phyloP scores from a whole-genome alignment of 495 filamentous ascomycete species.

The Cenococcum geophilum region DNA sequence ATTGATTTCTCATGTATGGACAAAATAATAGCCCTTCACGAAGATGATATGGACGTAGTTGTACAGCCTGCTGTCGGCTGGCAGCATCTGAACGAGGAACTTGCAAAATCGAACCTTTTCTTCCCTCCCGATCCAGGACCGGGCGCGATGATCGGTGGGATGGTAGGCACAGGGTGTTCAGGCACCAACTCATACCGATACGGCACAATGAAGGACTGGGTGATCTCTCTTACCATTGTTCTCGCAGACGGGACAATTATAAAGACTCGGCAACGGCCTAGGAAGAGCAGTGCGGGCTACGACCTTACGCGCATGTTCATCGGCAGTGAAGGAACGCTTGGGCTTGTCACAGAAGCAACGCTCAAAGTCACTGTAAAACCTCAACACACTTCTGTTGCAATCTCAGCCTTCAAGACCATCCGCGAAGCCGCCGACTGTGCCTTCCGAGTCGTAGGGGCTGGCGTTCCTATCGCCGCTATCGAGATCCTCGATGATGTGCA shows the following conservation, averaged over 20 bases:
- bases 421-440: slow-evolving; percentile 77
- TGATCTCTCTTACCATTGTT: slow-evolving; percentile 82
- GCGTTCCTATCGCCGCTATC: slow-evolving; percentile 79
- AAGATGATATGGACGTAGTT: slow-evolving; percentile 71
- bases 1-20: slow-evolving; percentile 74
- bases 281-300: slow-evolving; percentile 82
- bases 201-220: slow-evolving; percentile 97
- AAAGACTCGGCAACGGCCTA: slow-evolving; percentile 71
- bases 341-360: slow-evolving; percentile 79
- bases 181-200: slow-evolving; percentile 93
- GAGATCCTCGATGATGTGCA: slow-evolving; percentile 92
- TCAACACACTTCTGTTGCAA: slow-evolving; percentile 70
- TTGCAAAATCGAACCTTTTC: slow-evolving; percentile 63
- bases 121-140: slow-evolving; percentile 81
- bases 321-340: slow-evolving; percentile 88
- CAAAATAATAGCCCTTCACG: slow-evolving; percentile 62
- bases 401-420: slow-evolving; percentile 72
- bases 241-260: slow-evolving; percentile 87
- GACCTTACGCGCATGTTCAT: slow-evolving; percentile 80
- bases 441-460: slow-evolving; percentile 68
- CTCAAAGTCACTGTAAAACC: slow-evolving; percentile 79
- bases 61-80: slow-evolving; percentile 78
- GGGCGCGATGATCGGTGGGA: slow-evolving; percentile 86
- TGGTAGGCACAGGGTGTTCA: slow-evolving; percentile 90
- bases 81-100: slow-evolving; percentile 68